Evolutionary conservation across 129 eudicot species (phyloP), one percentile per base, ranked within the genome.

Genomic region (Tagetes erecta): DNA sequence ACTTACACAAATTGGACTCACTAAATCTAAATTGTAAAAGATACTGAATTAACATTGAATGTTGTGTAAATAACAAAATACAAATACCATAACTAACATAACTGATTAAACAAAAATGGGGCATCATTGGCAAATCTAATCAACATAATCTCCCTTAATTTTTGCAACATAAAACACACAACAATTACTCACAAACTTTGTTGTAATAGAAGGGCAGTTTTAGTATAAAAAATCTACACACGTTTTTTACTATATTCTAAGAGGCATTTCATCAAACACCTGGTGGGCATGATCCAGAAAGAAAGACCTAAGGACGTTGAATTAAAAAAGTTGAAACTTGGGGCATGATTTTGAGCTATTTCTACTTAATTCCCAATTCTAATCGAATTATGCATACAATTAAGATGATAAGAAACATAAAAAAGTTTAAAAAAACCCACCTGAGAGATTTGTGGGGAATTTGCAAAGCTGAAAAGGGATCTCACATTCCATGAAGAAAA

Each of bases 401-500:
- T 14, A 40, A 78, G 49, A 73, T 11, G 0, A 30, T 41, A 36
- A 60, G 13, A 64, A 45, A 1, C n/a, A 2, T 3, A 60, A 44
- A 44, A 44, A 20, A 20, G 27, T 20, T 1, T 10, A 44, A 10
- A 9, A 4, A 52, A 73, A 37, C 72, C 37, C 35, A 84, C 88
- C 80, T 84, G 80, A 64, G 77, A 64, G 14, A 52, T 60, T 69
- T 49, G 67, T 33, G 74, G 5, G 63, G 73, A 69, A 52, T 66
- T 77, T 46, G 46, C 69, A 62, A 40, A 71, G 66, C 7, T 35
- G 72, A 68, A 79, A 64, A 76, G 69, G 53, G 89, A 82, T 84
- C 78, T 77, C 41, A 73, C 20, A 63, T 56, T 53, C 81, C 71
- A 69, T 57, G 68, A 77, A 59, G 83, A 51, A 70, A 70, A 67